These are phyloP conservation scores for Aurantiochytrium sp. DNA, from an alignment of 108 stramenopile genomes.

Conservation along the genomic window DNA sequence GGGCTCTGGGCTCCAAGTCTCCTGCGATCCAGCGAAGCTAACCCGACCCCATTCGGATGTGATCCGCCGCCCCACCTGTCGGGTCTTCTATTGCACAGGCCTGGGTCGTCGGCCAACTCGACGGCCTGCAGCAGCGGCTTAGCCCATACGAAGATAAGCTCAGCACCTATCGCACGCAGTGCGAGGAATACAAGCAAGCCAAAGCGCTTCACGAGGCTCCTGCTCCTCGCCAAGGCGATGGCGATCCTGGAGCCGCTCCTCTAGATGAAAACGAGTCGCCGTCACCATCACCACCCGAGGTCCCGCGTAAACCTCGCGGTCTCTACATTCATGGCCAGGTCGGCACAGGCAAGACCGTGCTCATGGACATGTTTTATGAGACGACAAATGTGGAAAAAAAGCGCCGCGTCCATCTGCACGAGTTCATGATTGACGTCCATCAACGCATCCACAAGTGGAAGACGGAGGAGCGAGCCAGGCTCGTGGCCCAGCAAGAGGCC, in stretches of 20 bases:
- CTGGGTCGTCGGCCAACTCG: background rate
- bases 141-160: background rate
- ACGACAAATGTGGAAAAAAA: background rate
- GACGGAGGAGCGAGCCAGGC: background rate
- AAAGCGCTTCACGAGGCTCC: background rate
- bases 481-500: background rate
- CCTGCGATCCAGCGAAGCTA: too few species aligned
- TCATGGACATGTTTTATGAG: conserved; percentile 70
- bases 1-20: too few species aligned
- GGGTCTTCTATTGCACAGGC: background rate
- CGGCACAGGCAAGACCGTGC: conserved; percentile 86
- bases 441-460: conserved; percentile 15
- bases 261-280: too few species aligned
- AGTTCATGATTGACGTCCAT: conserved; percentile 27
- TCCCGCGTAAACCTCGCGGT: conserved; percentile 16
- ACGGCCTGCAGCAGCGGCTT: background rate
- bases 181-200: background rate
- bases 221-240: background rate
- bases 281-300: too few species aligned
- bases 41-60: too few species aligned
- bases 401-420: conserved; percentile 31
- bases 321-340: conserved; percentile 21
- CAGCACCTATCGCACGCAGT: background rate
- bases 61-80: too few species aligned
- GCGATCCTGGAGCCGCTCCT: background rate